Conservation (phyloP, 1,284 basidiomycete species). For the Ustilago vetiveriae region DNA sequence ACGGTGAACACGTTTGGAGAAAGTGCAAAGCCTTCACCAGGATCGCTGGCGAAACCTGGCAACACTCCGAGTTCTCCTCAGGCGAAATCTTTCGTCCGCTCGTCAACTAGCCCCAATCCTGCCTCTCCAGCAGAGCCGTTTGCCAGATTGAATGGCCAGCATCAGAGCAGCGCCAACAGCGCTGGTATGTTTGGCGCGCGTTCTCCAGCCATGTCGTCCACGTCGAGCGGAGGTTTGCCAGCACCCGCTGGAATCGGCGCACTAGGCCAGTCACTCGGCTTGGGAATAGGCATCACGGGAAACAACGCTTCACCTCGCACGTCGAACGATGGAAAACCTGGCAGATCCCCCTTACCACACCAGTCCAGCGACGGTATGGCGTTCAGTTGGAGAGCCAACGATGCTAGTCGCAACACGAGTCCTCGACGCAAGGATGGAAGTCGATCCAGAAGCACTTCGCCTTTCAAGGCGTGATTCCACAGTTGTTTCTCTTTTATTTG, state of each 20-base stretch:
- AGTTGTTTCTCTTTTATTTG: too few relatives aligned
- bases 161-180: background rate
- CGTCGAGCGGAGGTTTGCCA: background rate
- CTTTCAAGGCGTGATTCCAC: conserved; percentile 12
- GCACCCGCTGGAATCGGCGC: background rate
- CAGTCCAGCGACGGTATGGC: background rate
- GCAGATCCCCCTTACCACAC: background rate
- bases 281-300: conserved; percentile 6
- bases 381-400: conserved; percentile 16
- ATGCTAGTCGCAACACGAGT: conserved; percentile 6
- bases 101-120: conserved; percentile 7
- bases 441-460: conserved; percentile 11
- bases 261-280: conserved; percentile 35
- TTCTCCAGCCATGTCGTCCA: background rate
- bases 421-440: conserved; percentile 7
- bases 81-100: background rate
- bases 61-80: conserved; percentile 17
- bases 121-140: background rate
- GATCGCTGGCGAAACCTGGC: background rate
- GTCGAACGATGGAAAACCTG: background rate
- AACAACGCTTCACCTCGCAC: conserved; percentile 9
- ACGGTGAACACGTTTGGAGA: conserved; percentile 8
- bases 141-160: conserved; percentile 9
- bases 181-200: conserved; percentile 3
- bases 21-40: conserved; percentile 1